These are phyloP conservation scores for Dendryphion nanum DNA, from an alignment of 2,329 filamentous ascomycete genomes.

Conservation along the genomic window DNA sequence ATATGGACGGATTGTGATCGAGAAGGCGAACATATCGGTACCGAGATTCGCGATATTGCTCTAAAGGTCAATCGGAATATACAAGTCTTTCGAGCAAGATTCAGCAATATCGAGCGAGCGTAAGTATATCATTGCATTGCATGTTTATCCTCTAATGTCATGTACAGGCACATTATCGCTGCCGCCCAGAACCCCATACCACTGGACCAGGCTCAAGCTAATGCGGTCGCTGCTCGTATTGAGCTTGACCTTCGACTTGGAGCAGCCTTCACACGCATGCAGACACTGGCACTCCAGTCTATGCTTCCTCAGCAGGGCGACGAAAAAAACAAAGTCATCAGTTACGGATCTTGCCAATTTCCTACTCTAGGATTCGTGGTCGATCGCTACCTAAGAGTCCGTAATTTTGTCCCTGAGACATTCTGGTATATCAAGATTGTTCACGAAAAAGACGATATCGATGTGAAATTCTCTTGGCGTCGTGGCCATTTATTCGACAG, in stretches of 20 bases:
- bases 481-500: conserved; percentile 85
- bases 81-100: conserved; percentile 79
- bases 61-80: conserved; percentile 69
- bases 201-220: conserved; percentile 81
- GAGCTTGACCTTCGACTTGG: conserved; percentile 91
- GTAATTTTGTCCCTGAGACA: conserved; percentile 86
- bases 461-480: conserved; percentile 81
- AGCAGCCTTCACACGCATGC: conserved; percentile 85
- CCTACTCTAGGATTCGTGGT: conserved; percentile 96
- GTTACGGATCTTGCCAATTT: conserved; percentile 96
- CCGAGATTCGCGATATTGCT: conserved; percentile 83
- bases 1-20: conserved; percentile 99
- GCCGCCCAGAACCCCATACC: conserved; percentile 75
- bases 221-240: conserved; percentile 84
- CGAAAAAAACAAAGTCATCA: conserved; percentile 63
- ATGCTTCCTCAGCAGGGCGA: conserved; percentile 65
- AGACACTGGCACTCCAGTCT: conserved; percentile 73
- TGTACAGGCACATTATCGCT: conserved; percentile 72
- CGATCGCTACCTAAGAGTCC: conserved; percentile 89
- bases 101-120: conserved; percentile 95
- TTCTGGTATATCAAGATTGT: conserved; percentile 92
- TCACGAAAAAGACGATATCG: conserved; percentile 73
- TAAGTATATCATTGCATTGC: conserved; percentile 44
- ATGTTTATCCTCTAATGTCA: not conserved
- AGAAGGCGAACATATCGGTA: conserved; percentile 94